Conservation (phyloP, 116 monocot genomes). For the Posidonia oceanica region DNA sequence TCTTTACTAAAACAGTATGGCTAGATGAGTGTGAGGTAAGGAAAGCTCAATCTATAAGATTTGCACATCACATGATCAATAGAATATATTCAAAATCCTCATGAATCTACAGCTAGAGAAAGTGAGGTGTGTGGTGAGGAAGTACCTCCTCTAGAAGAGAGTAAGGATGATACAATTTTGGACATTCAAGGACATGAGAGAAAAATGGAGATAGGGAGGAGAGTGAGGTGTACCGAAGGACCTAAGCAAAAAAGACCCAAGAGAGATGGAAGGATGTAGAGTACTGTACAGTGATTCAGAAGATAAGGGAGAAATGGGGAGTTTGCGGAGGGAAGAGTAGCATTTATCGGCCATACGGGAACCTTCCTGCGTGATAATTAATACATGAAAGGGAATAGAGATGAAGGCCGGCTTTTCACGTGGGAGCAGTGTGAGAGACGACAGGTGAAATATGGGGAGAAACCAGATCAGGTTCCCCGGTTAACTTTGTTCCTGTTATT, state of each 20-base stretch:
- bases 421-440: constrained; percentile 4
- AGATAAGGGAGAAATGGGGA: background rate
- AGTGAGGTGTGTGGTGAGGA: too few relatives aligned
- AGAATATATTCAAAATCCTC: background rate
- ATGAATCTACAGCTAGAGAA: too few relatives aligned
- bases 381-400: background rate
- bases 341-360: background rate
- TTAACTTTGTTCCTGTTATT: too few relatives aligned
- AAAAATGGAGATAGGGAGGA: background rate
- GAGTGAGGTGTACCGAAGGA: background rate
- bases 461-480: background rate
- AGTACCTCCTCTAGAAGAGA: too few relatives aligned
- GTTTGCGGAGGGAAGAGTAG: background rate
- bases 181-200: background rate
- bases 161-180: background rate
- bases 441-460: background rate
- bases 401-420: background rate
- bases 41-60: background rate
- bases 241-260: background rate
- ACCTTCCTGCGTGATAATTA: too few relatives aligned
- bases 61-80: background rate
- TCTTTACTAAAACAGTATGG: background rate
- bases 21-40: background rate
- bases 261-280: too few relatives aligned
- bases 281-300: too few relatives aligned